Conservation (phyloP, 2,329 filamentous ascomycete genomes). For the Fusarium zealandicum region DNA sequence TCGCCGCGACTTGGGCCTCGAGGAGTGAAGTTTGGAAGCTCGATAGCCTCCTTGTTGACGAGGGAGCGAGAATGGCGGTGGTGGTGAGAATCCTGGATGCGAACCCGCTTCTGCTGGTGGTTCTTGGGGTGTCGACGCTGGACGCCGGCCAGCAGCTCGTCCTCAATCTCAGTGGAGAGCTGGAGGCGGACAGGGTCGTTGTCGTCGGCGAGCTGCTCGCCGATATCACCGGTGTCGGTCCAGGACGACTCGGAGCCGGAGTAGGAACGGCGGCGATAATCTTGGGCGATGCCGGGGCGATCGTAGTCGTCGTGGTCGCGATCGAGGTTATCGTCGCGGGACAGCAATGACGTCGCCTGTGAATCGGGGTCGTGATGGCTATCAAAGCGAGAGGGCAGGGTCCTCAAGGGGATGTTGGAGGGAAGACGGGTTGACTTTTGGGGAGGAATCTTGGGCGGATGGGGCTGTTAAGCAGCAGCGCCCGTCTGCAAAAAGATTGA, state of each 20-base stretch:
- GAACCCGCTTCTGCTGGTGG: slow-evolving; percentile 67
- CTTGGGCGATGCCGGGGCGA: slow-evolving; percentile 15
- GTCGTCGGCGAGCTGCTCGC: slow-evolving; percentile 85
- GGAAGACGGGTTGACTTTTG: slow-evolving; percentile 71
- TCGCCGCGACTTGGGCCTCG: slow-evolving; percentile 71
- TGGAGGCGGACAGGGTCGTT: slow-evolving; percentile 79
- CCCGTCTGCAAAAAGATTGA: slow-evolving; percentile 60
- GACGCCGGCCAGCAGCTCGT: slow-evolving; percentile 62
- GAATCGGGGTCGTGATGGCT: slow-evolving; percentile 51
- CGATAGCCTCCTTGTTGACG: slow-evolving; percentile 78
- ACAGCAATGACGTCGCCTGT: slow-evolving; percentile 48
- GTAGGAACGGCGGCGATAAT: slow-evolving; percentile 46
- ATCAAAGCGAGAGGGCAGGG: slow-evolving; percentile 59
- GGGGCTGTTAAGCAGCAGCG: slow-evolving; percentile 81
- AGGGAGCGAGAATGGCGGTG: slow-evolving; percentile 48
- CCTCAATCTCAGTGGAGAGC: slow-evolving; percentile 71
- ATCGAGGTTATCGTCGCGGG: slow-evolving; percentile 49
- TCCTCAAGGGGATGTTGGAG: slow-evolving; percentile 88
- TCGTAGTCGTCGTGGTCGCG: slow-evolving; percentile 53
- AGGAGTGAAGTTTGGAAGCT: slow-evolving; percentile 73
- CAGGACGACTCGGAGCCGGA: slow-evolving; percentile 76
- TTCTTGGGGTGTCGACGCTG: slow-evolving; percentile 54
- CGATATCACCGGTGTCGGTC: slow-evolving; percentile 94
- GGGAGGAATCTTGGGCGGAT: slow-evolving; percentile 84
- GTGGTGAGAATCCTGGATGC: slow-evolving; percentile 63